phyloP scores from a whole-genome alignment of 108 stramenopile genomes.

The Nannochloropsis oceanica region DNA sequence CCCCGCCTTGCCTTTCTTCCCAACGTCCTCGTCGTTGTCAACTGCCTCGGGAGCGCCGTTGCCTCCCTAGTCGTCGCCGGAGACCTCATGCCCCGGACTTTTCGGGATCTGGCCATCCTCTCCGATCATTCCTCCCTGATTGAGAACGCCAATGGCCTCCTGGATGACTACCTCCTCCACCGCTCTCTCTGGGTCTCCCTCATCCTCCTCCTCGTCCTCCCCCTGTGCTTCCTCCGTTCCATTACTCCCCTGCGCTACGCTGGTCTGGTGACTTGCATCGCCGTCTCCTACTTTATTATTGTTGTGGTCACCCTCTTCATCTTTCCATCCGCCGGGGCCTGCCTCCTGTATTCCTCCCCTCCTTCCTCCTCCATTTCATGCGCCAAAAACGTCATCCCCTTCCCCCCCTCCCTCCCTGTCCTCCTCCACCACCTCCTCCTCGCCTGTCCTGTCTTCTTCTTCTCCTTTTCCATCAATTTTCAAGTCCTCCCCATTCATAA shows the following conservation, averaged over 20 bases:
- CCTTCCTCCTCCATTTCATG: neutral
- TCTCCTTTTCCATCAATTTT: neutral
- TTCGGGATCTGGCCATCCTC: neutral
- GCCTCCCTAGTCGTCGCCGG: neutral
- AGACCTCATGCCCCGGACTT: neutral
- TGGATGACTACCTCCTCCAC: neutral
- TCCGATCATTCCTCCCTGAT: neutral
- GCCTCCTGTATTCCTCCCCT: neutral
- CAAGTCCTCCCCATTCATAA: neutral
- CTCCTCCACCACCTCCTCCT: neutral
- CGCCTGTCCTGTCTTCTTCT: neutral
- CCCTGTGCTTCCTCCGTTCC: neutral
- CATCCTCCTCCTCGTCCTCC: neutral
- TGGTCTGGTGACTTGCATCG: neutral
- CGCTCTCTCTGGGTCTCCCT: neutral
- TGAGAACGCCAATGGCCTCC: neutral
- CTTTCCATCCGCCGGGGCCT: neutral
- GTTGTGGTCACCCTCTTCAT: neutral
- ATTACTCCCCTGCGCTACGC: neutral
- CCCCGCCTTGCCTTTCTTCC: neutral
- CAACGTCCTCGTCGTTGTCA: neutral
- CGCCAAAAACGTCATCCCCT: neutral
- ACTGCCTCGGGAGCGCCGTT: neutral
- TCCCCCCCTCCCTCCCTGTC: neutral
- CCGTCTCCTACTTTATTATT: neutral